These are phyloP conservation scores for Aspergillus carbonarius DNA, from an alignment of 2,329 filamentous ascomycete species.

Conservation along the genomic window DNA sequence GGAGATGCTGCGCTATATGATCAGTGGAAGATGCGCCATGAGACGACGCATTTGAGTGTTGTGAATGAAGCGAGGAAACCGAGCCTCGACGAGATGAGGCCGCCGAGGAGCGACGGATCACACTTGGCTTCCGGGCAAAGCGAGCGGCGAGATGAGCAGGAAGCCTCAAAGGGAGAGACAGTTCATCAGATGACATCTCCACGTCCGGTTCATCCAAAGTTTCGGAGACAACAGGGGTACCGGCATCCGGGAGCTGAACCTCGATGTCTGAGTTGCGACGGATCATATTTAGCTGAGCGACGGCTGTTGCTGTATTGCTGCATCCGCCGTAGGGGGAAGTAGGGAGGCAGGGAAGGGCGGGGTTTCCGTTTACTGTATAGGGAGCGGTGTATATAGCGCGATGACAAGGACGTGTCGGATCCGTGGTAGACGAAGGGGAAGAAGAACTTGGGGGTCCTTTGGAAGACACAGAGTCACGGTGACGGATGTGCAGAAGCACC, in stretches of 20 bases:
- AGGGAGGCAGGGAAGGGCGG: conserved; percentile 9
- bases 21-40: conserved; percentile 55
- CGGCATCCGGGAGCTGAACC: conserved; percentile 40
- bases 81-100: conserved; percentile 65
- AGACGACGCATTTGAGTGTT: conserved; percentile 54
- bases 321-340: conserved; percentile 37
- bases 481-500: background rate
- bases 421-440: background rate
- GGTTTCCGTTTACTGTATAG: background rate
- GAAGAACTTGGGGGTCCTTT: background rate
- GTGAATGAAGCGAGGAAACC: conserved; percentile 63
- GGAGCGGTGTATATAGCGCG: background rate
- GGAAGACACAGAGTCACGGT: background rate
- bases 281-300: conserved; percentile 31
- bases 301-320: conserved; percentile 41
- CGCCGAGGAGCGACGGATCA: conserved; percentile 59
- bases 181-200: conserved; percentile 44
- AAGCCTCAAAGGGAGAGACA: conserved; percentile 46
- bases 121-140: conserved; percentile 56
- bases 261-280: conserved; percentile 46
- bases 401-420: background rate
- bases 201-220: conserved; percentile 35
- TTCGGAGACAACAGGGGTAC: conserved; percentile 26
- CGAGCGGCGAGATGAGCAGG: conserved; percentile 64
- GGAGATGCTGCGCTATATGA: conserved; percentile 64